Base-by-base conservation (phyloP, 176 grass and related monocot species). In the Oryza nivara region DNA sequence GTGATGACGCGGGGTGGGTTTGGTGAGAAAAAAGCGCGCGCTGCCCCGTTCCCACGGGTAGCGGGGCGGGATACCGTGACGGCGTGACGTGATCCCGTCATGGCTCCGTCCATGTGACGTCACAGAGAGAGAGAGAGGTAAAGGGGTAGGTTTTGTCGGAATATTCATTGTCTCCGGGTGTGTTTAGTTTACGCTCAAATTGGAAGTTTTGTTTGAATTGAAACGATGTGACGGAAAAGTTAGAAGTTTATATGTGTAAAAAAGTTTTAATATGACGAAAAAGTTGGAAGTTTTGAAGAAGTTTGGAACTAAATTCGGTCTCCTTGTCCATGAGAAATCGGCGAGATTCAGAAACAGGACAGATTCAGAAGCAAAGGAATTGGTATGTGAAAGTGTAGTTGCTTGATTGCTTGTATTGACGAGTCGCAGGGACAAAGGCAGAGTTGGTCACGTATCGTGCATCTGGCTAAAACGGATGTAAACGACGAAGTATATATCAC, bases 1-100 rank as follows among this genome's bases (percentile, higher is more conserved):
- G 11, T 63, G 12, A 4, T 0, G 9, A 6, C 1, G 11, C 1
- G 11, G 11, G 13, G 0, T 6, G 5, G 12, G 9, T 44, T 15
- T 34, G 19, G 67, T 81, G 79, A 14, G 66, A 23, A 9, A 3
- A 45, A 32, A 32, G 30, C 4, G 11, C 10, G 25, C 5, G 43
- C 43, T 44, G 9, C 43, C 43, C 43, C 9, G 43, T 44, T 44
- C 43, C 43, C 43, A 44, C 43, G 43, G 7, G 43, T 10, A 7
- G 41, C 3, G 1, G 49, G 47, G 13, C 47, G 47, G 47, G 11
- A 49, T 13, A 15, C 49, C 49, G 5, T 52, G 54, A 47, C 43
- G 9, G 12, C 49, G 49, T 52, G 54, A 47, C 43, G 43, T 14
- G 54, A 35, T 63, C n/a, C 58, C n/a, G 58, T 63, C 7, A 63